These are phyloP conservation scores for Exidia glandulosa DNA, from an alignment of 768 basidiomycete genomes.

Conservation along the genomic window DNA sequence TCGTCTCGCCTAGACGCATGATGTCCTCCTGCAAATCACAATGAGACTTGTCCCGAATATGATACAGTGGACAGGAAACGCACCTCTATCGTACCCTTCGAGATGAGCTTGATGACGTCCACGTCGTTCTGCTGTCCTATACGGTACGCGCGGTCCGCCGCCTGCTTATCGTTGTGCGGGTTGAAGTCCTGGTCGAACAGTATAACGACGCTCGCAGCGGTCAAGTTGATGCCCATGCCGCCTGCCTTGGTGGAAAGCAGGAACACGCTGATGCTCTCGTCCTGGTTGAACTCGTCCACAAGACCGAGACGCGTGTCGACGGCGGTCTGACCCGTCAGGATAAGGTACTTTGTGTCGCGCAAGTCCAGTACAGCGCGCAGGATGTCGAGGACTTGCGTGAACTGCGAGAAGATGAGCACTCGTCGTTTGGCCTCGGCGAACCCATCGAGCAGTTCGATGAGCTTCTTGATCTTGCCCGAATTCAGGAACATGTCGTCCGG, in stretches of 20 bases:
- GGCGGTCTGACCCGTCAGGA: conserved; percentile 86
- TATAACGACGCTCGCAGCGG: conserved; percentile 90
- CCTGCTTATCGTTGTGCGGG: conserved; percentile 94
- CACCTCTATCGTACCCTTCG: conserved; percentile 76
- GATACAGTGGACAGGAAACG: not conserved
- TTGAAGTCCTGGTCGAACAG: conserved; percentile 99
- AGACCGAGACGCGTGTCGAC: conserved; percentile 88
- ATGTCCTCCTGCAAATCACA: conserved; percentile 62
- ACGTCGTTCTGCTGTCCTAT: conserved; percentile 93
- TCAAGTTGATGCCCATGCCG: conserved; percentile 94
- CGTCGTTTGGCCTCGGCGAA: conserved; percentile 65
- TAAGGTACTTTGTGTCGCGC: conserved; percentile 58
- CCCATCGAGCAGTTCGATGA: conserved; percentile 58
- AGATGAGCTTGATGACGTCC: conserved; percentile 88
- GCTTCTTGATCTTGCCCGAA: conserved; percentile 74
- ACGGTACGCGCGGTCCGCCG: conserved; percentile 93
- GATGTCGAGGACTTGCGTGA: conserved; percentile 93
- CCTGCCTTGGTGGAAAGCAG: conserved; percentile 88
- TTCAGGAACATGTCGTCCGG: conserved; percentile 67
- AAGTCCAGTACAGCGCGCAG: conserved; percentile 72
- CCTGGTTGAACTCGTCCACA: conserved; percentile 92
- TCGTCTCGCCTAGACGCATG: conserved; percentile 77
- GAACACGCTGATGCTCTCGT: conserved; percentile 79
- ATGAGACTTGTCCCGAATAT: not conserved
- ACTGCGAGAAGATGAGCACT: conserved; percentile 90